phyloP scores from a whole-genome alignment of 257 asterid genomes.

The Solanum sitiens region DNA sequence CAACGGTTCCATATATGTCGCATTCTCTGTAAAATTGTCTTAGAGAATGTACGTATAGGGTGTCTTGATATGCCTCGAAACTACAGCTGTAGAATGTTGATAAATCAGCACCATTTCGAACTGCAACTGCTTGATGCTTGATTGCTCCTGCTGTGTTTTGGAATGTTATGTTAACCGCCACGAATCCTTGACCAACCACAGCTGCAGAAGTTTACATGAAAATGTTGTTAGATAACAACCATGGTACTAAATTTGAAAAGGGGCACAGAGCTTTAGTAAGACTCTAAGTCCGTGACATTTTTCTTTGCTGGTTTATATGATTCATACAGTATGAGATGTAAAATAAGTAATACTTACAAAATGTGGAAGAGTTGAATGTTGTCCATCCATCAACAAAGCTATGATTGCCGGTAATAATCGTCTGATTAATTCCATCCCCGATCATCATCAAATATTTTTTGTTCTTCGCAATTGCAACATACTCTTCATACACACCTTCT shows the following conservation, averaged over 20 bases:
- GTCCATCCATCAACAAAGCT: conserved; percentile 75
- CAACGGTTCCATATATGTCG: conserved; percentile 70
- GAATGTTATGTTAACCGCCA: conserved; percentile 45
- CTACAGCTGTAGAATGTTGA: conserved; percentile 74
- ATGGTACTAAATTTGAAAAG: no score
- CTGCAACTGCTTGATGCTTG: conserved; percentile 80
- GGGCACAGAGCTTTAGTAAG: no score
- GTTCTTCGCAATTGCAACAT: conserved; percentile 41
- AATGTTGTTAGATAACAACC: no score
- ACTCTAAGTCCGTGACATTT: no score
- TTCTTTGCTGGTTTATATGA: neutral
- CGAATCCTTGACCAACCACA: conserved; percentile 44
- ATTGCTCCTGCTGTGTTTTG: conserved; percentile 74
- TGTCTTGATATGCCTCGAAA: conserved; percentile 79
- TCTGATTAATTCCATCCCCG: conserved; percentile 66
- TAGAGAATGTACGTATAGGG: conserved; percentile 58
- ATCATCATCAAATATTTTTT: conserved; percentile 60
- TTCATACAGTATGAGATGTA: neutral
- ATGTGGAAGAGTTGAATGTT: conserved; percentile 59
- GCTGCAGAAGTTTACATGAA: conserved; percentile 17
- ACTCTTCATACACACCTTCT: conserved; percentile 66
- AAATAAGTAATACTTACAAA: conserved; percentile 23
- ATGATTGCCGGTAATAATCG: conserved; percentile 59
- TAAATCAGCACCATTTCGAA: conserved; percentile 57
- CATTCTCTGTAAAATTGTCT: conserved; percentile 65